Evolutionary conservation across 2,329 filamentous ascomycete species (phyloP).

Genomic region (Colletotrichum cuscutae): DNA sequence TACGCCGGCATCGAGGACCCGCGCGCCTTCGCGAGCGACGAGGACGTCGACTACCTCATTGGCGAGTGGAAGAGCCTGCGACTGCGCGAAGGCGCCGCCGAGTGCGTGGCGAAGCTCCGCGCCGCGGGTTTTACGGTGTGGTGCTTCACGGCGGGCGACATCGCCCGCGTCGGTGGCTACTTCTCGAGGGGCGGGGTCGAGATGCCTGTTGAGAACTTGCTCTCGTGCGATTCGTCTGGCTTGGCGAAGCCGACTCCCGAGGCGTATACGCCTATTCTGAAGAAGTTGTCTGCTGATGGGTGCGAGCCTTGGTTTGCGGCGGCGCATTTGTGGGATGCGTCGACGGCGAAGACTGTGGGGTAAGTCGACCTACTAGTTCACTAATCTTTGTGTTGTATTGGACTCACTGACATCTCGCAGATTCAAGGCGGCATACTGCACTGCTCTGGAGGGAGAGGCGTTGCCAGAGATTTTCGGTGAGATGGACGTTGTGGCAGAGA

Average conservation of each 20-base stretch:
- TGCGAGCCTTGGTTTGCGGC: slow-evolving; percentile 66
- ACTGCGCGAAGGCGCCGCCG: slow-evolving; percentile 50
- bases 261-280: slow-evolving; percentile 56
- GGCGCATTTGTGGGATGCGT: slow-evolving; percentile 70
- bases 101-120: slow-evolving; percentile 54
- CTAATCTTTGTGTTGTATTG: not conserved
- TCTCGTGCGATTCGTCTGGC: slow-evolving; percentile 59
- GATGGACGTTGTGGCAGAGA: slow-evolving; percentile 62
- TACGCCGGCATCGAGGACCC: slow-evolving; percentile 56
- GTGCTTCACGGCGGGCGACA: slow-evolving; percentile 64
- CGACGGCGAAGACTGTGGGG: slow-evolving; percentile 59
- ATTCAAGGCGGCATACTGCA: slow-evolving; percentile 64
- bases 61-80: slow-evolving; percentile 49
- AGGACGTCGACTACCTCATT: slow-evolving; percentile 52
- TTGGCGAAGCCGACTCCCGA: slow-evolving; percentile 61
- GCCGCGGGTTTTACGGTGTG: slow-evolving; percentile 62
- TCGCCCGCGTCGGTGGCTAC: slow-evolving; percentile 60
- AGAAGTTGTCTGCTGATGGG: slow-evolving; percentile 47
- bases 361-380: slow-evolving; percentile 34
- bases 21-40: slow-evolving; percentile 51
- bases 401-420: slow-evolving; percentile 30
- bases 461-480: slow-evolving; percentile 51
- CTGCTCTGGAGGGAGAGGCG: slow-evolving; percentile 36
- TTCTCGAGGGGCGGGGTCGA: slow-evolving; percentile 58
- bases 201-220: slow-evolving; percentile 61